phyloP scores from a whole-genome alignment of 345 rosid species.

The Anacardium occidentale region DNA sequence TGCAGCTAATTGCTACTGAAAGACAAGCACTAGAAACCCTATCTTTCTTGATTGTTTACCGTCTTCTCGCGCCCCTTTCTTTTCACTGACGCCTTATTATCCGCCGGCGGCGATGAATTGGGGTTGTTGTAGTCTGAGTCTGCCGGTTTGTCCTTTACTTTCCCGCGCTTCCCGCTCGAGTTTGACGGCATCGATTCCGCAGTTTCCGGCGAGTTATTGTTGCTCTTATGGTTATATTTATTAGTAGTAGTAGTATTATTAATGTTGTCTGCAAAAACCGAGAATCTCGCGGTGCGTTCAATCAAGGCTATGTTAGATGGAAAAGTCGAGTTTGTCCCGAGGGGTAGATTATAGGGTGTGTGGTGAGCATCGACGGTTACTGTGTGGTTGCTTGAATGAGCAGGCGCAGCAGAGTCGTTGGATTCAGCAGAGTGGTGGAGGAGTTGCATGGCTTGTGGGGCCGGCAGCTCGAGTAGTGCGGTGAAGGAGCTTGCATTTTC shows the following conservation, averaged over 20 bases:
- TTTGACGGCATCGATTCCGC: conserved; percentile 34
- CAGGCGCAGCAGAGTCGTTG: neutral
- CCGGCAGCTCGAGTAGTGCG: conserved; percentile 57
- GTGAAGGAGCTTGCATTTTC: conserved; percentile 56
- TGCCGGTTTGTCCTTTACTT: conserved; percentile 46
- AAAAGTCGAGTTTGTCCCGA: conserved; percentile 29
- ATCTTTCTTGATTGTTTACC: conserved; percentile 22
- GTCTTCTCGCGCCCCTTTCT: conserved; percentile 56
- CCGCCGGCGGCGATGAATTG: conserved; percentile 15
- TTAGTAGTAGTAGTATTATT: neutral
- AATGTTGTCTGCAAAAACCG: conserved; percentile 28
- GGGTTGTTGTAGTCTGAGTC: conserved; percentile 37
- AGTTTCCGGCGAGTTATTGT: conserved; percentile 27
- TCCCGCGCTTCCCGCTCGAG: conserved; percentile 33
- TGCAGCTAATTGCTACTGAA: neutral
- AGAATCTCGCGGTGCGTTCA: conserved; percentile 40
- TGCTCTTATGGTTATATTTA: neutral
- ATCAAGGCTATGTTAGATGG: conserved; percentile 30
- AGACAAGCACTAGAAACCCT: neutral
- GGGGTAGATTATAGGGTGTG: conserved; percentile 4
- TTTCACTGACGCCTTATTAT: conserved; percentile 36
- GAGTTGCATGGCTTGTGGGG: conserved; percentile 52
- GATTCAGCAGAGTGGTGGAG: conserved; percentile 45
- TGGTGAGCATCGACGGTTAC: neutral
- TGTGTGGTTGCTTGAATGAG: neutral